phyloP scores from a whole-genome alignment of 108 stramenopile species.

The Stephanodiscus minutulus region DNA sequence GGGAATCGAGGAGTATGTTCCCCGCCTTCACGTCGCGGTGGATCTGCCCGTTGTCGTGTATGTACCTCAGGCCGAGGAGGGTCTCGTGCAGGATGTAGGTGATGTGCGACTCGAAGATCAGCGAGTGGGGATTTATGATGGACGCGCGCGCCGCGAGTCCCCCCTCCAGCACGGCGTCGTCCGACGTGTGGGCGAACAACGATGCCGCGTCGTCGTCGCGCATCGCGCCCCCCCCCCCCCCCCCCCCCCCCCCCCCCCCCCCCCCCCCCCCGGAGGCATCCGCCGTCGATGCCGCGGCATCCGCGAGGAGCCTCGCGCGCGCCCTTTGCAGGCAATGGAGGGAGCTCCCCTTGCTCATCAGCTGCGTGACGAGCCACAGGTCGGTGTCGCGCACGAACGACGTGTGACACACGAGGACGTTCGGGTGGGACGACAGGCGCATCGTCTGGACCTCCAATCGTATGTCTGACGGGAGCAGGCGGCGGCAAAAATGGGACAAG shows the following conservation, averaged over 20 bases:
- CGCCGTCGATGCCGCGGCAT: slow-evolving; percentile 16
- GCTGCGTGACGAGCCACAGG: slow-evolving; percentile 93
- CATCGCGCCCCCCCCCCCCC: slow-evolving; percentile 7
- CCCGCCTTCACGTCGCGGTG: slow-evolving; percentile 97
- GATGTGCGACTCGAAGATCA: slow-evolving; percentile 72
- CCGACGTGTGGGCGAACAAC: slow-evolving; percentile 27
- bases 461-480: slow-evolving; percentile 62
- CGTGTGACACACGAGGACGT: slow-evolving; percentile 86
- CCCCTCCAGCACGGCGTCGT: slow-evolving; percentile 45
- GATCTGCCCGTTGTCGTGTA: slow-evolving; percentile 95
- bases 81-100: slow-evolving; percentile 92
- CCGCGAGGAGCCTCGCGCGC: slow-evolving; percentile 45
- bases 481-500: too few species aligned
- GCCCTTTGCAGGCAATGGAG: slow-evolving; percentile 76
- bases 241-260: too few species aligned
- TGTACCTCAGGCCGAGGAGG: slow-evolving; percentile 89
- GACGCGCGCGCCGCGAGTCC: slow-evolving; percentile 37
- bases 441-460: slow-evolving; percentile 94
- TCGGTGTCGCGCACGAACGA: slow-evolving; percentile 89
- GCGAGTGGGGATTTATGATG: slow-evolving; percentile 25
- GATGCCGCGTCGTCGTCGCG: neutral
- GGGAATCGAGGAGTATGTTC: slow-evolving; percentile 74
- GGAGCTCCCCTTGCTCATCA: slow-evolving; percentile 93
- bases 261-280: too few species aligned
- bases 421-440: slow-evolving; percentile 89